These are phyloP conservation scores for Peronospora belbahrii DNA, from an alignment of 352 stramenopile species.

Conservation along the genomic window DNA sequence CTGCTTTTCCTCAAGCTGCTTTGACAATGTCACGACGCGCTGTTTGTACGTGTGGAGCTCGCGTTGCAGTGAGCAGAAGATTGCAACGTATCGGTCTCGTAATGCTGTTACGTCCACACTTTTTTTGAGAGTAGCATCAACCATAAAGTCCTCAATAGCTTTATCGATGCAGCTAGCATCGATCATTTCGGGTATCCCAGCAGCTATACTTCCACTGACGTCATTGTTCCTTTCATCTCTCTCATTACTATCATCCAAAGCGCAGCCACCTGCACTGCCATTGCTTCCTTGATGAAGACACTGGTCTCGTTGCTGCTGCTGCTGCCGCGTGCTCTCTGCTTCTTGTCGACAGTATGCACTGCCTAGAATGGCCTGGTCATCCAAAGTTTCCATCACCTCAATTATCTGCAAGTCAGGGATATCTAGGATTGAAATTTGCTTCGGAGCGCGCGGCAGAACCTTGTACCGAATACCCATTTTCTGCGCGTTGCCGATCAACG, in stretches of 20 bases:
- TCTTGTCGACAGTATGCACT: conserved; percentile 5
- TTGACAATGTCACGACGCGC: conserved; percentile 36
- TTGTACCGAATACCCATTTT: conserved; percentile 67
- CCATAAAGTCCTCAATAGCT: conserved; percentile 44
- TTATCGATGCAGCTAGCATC: conserved; percentile 40
- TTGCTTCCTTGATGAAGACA: conserved; percentile 16
- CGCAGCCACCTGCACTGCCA: conserved; percentile 12
- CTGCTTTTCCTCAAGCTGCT: conserved; percentile 48
- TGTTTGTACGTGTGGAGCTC: conserved; percentile 54
- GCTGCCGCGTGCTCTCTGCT: conserved; percentile 15
- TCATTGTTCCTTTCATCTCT: conserved; percentile 12
- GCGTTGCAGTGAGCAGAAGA: conserved; percentile 59
- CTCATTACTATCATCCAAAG: conserved; percentile 10
- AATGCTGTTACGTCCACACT: conserved; percentile 29
- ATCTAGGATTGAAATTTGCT: conserved; percentile 57
- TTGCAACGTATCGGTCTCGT: conserved; percentile 47
- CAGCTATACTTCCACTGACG: conserved; percentile 18
- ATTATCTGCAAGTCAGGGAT: conserved; percentile 65
- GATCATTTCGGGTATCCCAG: conserved; percentile 13
- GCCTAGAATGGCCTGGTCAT: conserved; percentile 8
- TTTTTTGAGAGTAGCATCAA: conserved; percentile 8
- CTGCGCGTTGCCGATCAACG: conserved; percentile 59
- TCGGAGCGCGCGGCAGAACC: conserved; percentile 39
- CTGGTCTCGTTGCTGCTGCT: conserved; percentile 20
- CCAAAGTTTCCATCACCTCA: conserved; percentile 32